These are phyloP conservation scores for Galerina sulciceps DNA, from an alignment of 768 basidiomycete species.

Conservation along the genomic window DNA sequence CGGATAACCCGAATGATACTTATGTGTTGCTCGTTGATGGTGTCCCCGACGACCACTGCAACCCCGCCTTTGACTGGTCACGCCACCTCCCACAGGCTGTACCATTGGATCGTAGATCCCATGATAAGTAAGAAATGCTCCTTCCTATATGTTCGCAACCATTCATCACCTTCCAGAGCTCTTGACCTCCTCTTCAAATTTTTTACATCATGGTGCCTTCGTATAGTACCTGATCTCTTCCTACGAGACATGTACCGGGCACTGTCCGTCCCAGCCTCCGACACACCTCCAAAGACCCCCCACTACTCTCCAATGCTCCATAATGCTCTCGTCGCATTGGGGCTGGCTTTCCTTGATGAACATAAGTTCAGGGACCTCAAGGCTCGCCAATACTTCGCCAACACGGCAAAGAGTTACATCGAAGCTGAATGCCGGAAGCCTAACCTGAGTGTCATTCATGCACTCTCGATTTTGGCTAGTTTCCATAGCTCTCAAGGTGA, in stretches of 20 bases:
- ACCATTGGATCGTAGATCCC: conserved; percentile 45
- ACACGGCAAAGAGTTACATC: conserved; percentile 47
- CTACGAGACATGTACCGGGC: conserved; percentile 51
- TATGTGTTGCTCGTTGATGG: conserved; percentile 49
- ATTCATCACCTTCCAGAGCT: conserved; percentile 27
- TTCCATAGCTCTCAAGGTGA: conserved; percentile 52
- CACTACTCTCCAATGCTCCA: conserved; percentile 79
- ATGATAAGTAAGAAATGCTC: conserved; percentile 42
- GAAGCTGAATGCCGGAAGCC: conserved; percentile 51
- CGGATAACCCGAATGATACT: conserved; percentile 38
- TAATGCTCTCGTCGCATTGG: conserved; percentile 60
- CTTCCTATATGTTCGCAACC: neutral
- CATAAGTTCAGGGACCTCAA: conserved; percentile 45
- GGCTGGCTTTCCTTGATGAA: conserved; percentile 47
- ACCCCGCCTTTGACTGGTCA: conserved; percentile 55
- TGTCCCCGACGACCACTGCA: conserved; percentile 38
- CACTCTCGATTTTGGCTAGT: conserved; percentile 45
- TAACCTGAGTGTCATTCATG: conserved; percentile 48
- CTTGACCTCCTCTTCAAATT: conserved; percentile 54
- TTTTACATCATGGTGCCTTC: conserved; percentile 52
- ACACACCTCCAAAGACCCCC: conserved; percentile 45
- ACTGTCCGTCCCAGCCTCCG: conserved; percentile 38
- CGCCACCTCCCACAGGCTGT: conserved; percentile 48
- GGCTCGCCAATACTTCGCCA: conserved; percentile 44
- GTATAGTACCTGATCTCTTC: conserved; percentile 52